A percentile compares a stretch with the other conserved stretches of the same genome.
Conservation (phyloP, 2,329 filamentous ascomycete species). For the Cryphonectria radicalis region DNA sequence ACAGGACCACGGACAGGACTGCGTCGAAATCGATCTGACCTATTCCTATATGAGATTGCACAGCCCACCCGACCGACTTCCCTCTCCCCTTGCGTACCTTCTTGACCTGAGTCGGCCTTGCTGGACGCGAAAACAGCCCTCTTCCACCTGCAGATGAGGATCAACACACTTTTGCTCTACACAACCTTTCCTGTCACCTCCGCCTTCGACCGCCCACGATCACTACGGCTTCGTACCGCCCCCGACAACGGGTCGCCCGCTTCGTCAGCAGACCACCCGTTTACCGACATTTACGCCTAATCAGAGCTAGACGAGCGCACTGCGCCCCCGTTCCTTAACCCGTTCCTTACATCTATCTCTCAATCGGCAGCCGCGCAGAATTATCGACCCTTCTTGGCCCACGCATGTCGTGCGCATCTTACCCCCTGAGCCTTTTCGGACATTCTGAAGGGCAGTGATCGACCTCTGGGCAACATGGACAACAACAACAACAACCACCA, state of each 20-base stretch:
- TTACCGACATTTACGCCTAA: conserved; percentile 27
- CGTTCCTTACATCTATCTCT: not conserved
- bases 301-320: conserved; percentile 16
- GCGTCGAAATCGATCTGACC: conserved; percentile 24
- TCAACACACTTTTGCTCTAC: conserved; percentile 21
- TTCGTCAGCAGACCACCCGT: conserved; percentile 23
- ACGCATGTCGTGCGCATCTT: conserved; percentile 27
- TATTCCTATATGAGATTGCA: conserved; percentile 22
- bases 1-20: conserved; percentile 14
- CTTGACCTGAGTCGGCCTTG: conserved; percentile 25
- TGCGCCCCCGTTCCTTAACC: conserved; percentile 16
- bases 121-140: conserved; percentile 23
- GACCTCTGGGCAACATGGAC: conserved; percentile 26
- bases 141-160: conserved; percentile 20
- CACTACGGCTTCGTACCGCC: conserved; percentile 18
- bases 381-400: conserved; percentile 5
- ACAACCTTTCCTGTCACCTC: conserved; percentile 12
- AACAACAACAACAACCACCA: conserved; percentile 12
- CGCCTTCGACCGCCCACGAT: conserved; percentile 20
- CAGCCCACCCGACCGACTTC: conserved; percentile 22
- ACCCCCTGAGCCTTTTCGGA: conserved; percentile 26
- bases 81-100: conserved; percentile 17
- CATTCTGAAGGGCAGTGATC: conserved; percentile 21
- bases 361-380: conserved; percentile 10
- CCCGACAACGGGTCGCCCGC: conserved; percentile 20